Evolutionary conservation across 179 eudicot species (phyloP), one percentile per base, ranked within the genome.

Genomic region (Spinacia oleracea): DNA sequence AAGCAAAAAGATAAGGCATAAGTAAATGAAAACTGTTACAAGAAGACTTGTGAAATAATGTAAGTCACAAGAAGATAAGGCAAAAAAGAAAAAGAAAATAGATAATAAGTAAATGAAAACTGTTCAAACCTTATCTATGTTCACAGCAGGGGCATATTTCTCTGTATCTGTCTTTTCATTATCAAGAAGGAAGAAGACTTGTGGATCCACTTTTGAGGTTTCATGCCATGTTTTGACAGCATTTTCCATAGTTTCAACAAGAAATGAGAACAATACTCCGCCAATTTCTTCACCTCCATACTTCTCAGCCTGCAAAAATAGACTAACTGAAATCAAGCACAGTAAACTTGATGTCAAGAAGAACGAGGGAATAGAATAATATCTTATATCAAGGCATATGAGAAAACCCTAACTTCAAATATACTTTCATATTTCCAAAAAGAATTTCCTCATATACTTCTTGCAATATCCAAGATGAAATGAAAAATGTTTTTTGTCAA

Each of bases 191-290:
- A 90, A 96, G 86, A 93, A 84, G 58, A 92, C 96, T 88, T 94
- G 93, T 25, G 94, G 90, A 81, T 92, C 99, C 81, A 93, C 93
- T 73, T 88, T 93, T 35, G 97, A 89, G 78, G 89, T 89, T 82
- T 92, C 94, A 82, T 96, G 99, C 97, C 98, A 96, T 70, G 92
- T 82, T 82, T 93, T 93, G 50, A 96, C 86, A 81, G 99, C 92
- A 56, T 80, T 82, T 87, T 96, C 98, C 91, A 93, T 84, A 74
- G 98, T 96, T 75, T 90, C 87, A 74, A 93, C 96, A 81, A 91
- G 90, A 79, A 96, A 96, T 6, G 93, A 84, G 87, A 93, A 92
- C 34, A 90, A 75, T 21, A 84, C 89, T 40, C 79, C 83, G 79
- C 83, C 81, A 70, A 32, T 27, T 78, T 96, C 97, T 80, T 90